Conservation (phyloP, 2,329 filamentous ascomycete genomes). For the Ascochyta fabae region DNA sequence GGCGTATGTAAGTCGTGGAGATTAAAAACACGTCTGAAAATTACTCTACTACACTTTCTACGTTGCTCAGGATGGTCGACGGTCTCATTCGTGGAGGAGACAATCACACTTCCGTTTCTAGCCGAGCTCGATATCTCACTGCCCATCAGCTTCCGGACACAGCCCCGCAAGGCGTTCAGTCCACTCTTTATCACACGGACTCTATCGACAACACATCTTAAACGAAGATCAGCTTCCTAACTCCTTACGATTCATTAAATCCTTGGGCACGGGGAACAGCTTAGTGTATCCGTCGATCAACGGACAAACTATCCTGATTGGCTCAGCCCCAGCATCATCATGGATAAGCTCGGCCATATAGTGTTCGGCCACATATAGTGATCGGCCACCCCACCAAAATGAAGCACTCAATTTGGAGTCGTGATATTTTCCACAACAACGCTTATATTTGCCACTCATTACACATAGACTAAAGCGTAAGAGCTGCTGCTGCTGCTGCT, state of each 20-base stretch:
- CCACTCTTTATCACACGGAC: not conserved
- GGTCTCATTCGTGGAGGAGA: not conserved
- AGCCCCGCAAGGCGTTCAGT: constrained; percentile 10
- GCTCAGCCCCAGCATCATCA: constrained; percentile 16
- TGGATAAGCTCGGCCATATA: no score
- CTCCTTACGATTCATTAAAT: not conserved
- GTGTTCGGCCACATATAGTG: no score
- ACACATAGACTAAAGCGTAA: no score
- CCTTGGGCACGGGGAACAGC: not conserved
- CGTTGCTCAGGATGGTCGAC: not conserved
- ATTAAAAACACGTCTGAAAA: not conserved
- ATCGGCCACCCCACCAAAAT: no score
- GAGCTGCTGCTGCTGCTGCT: no score
- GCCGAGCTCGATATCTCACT: not conserved
- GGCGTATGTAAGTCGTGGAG: not conserved
- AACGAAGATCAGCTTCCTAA: not conserved
- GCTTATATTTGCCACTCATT: no score
- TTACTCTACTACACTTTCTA: not conserved
- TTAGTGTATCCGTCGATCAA: not conserved
- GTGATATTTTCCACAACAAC: no score
- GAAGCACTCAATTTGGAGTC: no score
- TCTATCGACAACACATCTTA: no score
- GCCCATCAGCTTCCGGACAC: not conserved
- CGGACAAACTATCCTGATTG: not conserved
- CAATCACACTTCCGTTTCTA: not conserved